A percentile compares a stretch with the other conserved stretches of the same genome.
Evolutionary conservation across 805 yeast genomes (phyloP).

Genomic region (Teunomyces gatunensis): DNA sequence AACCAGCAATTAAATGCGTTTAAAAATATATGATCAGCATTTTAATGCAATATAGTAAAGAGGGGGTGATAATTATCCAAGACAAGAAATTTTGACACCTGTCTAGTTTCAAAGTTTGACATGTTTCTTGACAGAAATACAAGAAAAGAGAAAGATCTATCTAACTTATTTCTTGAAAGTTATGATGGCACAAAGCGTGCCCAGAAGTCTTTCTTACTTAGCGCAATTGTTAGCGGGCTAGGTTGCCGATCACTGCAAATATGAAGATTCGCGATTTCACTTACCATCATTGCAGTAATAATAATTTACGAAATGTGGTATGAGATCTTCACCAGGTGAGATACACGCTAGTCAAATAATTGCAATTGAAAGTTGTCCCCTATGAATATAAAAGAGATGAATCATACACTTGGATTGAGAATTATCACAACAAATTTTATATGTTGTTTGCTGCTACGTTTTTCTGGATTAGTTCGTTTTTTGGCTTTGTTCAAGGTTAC

Average conservation of each 20-base stretch:
- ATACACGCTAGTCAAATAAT: no score
- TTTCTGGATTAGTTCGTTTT: neutral
- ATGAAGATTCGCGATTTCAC: no score
- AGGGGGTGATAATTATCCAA: neutral
- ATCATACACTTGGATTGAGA: neutral
- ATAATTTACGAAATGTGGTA: no score
- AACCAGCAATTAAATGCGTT: neutral
- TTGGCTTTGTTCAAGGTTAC: neutral
- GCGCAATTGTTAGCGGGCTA: no score
- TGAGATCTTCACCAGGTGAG: no score
- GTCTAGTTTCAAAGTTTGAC: neutral
- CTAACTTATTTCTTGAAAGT: no score
- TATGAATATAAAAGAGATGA: neutral
- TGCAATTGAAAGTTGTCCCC: no score
- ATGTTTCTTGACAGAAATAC: neutral
- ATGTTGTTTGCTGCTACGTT: neutral
- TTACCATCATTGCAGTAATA: no score
- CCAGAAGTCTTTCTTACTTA: no score
- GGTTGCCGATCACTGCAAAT: no score
- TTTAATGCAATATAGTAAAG: neutral
- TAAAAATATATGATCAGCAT: neutral
- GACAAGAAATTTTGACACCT: neutral
- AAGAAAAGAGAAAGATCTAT: no score
- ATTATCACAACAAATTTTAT: neutral
- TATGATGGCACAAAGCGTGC: no score